Evolutionary conservation across 164 flowering plant species (phyloP), one percentile per base, ranked within the genome.

Genomic region (Cinnamomum chago): DNA sequence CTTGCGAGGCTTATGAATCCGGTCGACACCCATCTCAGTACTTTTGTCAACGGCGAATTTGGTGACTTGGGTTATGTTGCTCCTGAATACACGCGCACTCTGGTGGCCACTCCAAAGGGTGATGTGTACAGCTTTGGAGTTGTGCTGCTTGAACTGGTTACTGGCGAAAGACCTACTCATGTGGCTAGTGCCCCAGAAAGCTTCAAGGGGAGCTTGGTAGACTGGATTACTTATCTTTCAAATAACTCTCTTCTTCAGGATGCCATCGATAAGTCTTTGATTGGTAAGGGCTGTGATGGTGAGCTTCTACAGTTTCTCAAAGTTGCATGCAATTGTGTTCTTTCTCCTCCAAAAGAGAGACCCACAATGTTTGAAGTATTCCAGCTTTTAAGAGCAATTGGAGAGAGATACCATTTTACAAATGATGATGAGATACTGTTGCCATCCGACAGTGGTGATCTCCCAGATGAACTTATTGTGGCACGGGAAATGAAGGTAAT

Each of bases 41-140:
- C 75, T 30, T 75, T 67, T 58, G 78, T 72, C 20, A 75, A 79
- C 62, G 76, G 78, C 18, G 78, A 79, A 51, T 79, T 75, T 68
- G 78, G 75, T n/a, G 78, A 75, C 50, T 62, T 79, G 72, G 78
- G 78, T 60, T 75, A 75, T 22, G 76, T 75, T 33, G 81, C 81
- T 51, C 81, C 81, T 2, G 81, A 79, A 60, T 79, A 75, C 35
- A 24, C 70, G 22, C 78, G 78, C 7, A 79, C 76, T 22, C 47
- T 75, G 30, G 73, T 79, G 13, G 81, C 78, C 15, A 79, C 78
- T 67, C 81, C 73, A 27, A 75, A 75, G 24, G 79, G 81, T 4
- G 82, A 80, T 70, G 79, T 80, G 10, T 76, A 76, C 47, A 76
- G 79, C 67, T 80, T 80, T 50, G 82, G 82, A n/a, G 67, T 50